phyloP scores from a whole-genome alignment of 2,329 filamentous ascomycete genomes.

The Endothia cerciana region DNA sequence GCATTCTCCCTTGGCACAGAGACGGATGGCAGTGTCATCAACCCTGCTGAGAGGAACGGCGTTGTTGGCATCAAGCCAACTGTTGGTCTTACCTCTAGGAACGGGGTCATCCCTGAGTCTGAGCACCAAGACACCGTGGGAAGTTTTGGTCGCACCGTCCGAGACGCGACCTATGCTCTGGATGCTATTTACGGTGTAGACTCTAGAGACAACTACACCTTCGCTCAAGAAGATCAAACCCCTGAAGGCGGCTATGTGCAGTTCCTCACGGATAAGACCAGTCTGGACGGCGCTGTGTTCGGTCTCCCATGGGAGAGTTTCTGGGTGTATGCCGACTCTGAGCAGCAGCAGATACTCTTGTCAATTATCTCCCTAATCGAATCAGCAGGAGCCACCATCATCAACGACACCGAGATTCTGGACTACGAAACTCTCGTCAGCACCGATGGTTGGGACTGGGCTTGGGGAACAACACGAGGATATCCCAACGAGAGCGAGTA shows the following conservation, averaged over 20 bases:
- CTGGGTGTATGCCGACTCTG: conserved; percentile 63
- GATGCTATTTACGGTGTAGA: conserved; percentile 72
- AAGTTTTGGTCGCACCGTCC: conserved; percentile 67
- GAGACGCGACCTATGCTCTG: conserved; percentile 68
- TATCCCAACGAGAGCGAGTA: conserved; percentile 75
- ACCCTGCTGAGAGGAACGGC: conserved; percentile 61
- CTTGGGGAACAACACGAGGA: conserved; percentile 65
- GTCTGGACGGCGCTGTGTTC: conserved; percentile 65
- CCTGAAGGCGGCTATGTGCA: conserved; percentile 60
- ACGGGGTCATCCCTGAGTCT: conserved; percentile 67
- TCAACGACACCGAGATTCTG: conserved; percentile 72
- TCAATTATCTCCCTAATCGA: conserved; percentile 57
- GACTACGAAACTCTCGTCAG: conserved; percentile 64
- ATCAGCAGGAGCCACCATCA: conserved; percentile 65
- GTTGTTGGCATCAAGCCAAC: conserved; percentile 68
- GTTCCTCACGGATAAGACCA: conserved; percentile 56
- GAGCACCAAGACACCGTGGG: conserved; percentile 72
- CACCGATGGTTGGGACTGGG: conserved; percentile 75
- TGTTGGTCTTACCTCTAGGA: conserved; percentile 66
- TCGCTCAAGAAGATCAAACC: conserved; percentile 57
- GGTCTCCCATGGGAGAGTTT: conserved; percentile 74
- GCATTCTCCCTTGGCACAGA: conserved; percentile 71
- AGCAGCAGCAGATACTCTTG: conserved; percentile 59
- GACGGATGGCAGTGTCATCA: conserved; percentile 70
- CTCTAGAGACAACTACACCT: conserved; percentile 66